Base-by-base conservation (phyloP, 2,329 filamentous ascomycete genomes). In the Neocatenulostroma microsporum region DNA sequence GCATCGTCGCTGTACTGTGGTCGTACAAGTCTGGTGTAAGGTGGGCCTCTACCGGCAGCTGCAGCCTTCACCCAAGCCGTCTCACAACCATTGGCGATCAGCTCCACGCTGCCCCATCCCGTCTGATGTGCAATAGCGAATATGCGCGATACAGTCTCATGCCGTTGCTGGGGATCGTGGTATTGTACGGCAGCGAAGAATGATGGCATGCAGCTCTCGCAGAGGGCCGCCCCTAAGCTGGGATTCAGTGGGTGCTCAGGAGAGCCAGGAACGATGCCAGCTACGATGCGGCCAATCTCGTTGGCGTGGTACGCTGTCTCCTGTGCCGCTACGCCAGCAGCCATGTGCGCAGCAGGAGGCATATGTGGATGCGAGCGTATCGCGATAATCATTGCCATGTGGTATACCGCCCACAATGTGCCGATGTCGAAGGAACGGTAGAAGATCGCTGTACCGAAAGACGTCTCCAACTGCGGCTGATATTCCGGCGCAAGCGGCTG, bases 101-200 rank as follows among this genome's bases (percentile, higher is more conserved):
- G 77, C 21, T 77, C 74, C 2, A 86, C 83, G 1, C 82, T 86
- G 51, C 86, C 82, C 83, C 86, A 95, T 1, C 91, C 91, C 0
- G 86, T 94, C 6, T 91, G 69, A 2, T 80, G 76, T 2, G 82
- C 76, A 25, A 94, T 80, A 49, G 86, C 80, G 48, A 78, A 73
- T 37, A 95, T 70, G 19, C 82, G 77, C 21, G 73, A 70, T 45
- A 95, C 72, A 0, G 82, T 74, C 84, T 86, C 94, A 39, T 74
- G 72, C 1, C 91, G 78, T 53, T 96, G 87, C 1, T 62, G 66
- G 4, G 76, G 58, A 41, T 84, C 76, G 50, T 76, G 76, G 56
- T 79, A 93, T 70, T 94, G 69, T 9, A 96, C 76, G 3, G 76
- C 89, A 1, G 87, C 82, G 43, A 95, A 86, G 63, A 96, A 95